phyloP scores from a whole-genome alignment of 768 basidiomycete species.

The Mycena floridula region DNA sequence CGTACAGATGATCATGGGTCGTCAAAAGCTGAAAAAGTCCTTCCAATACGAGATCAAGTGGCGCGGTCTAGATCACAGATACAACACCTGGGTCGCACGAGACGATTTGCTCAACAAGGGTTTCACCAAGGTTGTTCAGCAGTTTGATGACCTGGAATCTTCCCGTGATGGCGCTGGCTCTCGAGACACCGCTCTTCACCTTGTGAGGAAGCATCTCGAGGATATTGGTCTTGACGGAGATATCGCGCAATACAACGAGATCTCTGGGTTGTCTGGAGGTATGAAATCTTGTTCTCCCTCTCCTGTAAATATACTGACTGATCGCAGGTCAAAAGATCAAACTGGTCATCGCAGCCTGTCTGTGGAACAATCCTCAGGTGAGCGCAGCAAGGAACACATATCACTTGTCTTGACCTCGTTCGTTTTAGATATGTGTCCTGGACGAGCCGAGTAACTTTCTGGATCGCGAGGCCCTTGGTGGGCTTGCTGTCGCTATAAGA shows the following conservation, averaged over 20 bases:
- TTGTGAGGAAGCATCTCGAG: conserved; percentile 89
- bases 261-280: conserved; percentile 91
- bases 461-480: conserved; percentile 93
- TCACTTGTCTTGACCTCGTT: conserved; percentile 2
- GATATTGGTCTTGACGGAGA: conserved; percentile 96
- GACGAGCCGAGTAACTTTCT: conserved; percentile 97
- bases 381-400: conserved; percentile 4
- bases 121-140: conserved; percentile 83
- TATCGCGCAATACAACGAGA: conserved; percentile 98
- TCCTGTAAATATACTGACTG: conserved; percentile 7
- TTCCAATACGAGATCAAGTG: conserved; percentile 92
- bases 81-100: conserved; percentile 89
- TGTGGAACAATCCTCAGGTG: conserved; percentile 95
- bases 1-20: conserved; percentile 75
- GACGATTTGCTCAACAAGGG: conserved; percentile 83
- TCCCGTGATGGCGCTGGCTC: conserved; percentile 93
- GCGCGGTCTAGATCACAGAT: conserved; percentile 76
- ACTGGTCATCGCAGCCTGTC: conserved; percentile 87
- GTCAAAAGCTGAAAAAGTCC: conserved; percentile 95
- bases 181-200: conserved; percentile 74
- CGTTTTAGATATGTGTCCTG: conserved; percentile 57
- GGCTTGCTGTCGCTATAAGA: conserved; percentile 89
- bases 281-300: conserved; percentile 11
- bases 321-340: conserved; percentile 89
- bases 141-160: conserved; percentile 95